Percentiles rank a stretch among this genome's conserved stretches.
Conservation (phyloP, 2,329 filamentous ascomycete genomes). For the Exophiala sp. region DNA sequence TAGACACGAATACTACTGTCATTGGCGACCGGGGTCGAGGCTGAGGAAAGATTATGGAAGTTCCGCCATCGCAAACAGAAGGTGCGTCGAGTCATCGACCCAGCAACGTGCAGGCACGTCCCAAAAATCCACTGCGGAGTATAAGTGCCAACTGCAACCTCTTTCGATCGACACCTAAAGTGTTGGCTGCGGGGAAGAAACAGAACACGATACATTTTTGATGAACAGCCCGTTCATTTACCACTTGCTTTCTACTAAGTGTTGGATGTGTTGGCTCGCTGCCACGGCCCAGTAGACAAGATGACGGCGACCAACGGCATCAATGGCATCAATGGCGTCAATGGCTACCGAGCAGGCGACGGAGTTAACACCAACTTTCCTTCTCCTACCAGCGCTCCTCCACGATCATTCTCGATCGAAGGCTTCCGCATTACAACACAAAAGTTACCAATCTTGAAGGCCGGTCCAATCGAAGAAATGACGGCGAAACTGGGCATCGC, state of each 20-base stretch:
- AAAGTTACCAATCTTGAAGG: slow-evolving; percentile 92
- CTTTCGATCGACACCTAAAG: too few relatives aligned
- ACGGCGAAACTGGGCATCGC: slow-evolving; percentile 75
- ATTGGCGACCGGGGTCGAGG: neutral
- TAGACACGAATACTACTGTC: neutral
- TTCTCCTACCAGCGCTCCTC: slow-evolving; percentile 38
- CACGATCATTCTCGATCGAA: slow-evolving; percentile 60
- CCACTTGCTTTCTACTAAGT: too few relatives aligned
- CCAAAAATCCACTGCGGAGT: too few relatives aligned
- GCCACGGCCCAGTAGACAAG: neutral
- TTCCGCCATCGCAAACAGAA: too few relatives aligned
- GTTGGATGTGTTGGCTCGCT: neutral
- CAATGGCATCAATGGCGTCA: slow-evolving; percentile 21
- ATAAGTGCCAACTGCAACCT: too few relatives aligned
- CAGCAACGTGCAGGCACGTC: too few relatives aligned
- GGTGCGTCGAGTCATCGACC: too few relatives aligned
- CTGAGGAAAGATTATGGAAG: too few relatives aligned
- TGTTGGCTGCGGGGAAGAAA: too few relatives aligned
- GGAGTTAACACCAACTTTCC: slow-evolving; percentile 53
- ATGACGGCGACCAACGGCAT: neutral
- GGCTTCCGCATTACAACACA: slow-evolving; percentile 74
- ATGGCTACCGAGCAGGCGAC: slow-evolving; percentile 22
- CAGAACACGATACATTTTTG: too few relatives aligned
- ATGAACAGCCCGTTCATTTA: too few relatives aligned
- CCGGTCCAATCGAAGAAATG: slow-evolving; percentile 84